These are phyloP conservation scores for Cladorrhinum sp. DNA, from an alignment of 2,329 filamentous ascomycete genomes.

Conservation along the genomic window DNA sequence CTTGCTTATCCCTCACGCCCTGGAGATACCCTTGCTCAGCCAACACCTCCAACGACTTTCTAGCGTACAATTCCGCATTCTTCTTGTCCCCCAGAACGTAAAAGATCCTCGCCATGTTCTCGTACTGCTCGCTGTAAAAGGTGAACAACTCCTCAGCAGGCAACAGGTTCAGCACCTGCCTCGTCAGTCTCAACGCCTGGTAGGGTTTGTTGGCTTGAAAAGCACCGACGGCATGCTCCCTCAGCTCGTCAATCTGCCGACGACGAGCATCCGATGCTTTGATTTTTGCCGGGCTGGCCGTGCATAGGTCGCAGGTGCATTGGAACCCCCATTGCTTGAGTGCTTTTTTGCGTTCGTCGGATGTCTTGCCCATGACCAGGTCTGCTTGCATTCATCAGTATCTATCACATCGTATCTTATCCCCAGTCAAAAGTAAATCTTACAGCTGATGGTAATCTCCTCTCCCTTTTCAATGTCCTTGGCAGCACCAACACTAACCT, in stretches of 20 bases:
- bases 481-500: constrained; percentile 23
- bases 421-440: constrained; percentile 1
- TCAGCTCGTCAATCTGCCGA: constrained; percentile 28
- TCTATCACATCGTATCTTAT: background rate
- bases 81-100: constrained; percentile 31
- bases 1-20: constrained; percentile 13
- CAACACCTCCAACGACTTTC: constrained; percentile 31
- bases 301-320: constrained; percentile 35
- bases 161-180: constrained; percentile 31
- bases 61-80: constrained; percentile 31
- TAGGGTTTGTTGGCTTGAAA: constrained; percentile 29
- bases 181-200: constrained; percentile 30
- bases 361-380: constrained; percentile 31
- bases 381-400: constrained; percentile 22
- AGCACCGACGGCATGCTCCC: constrained; percentile 28
- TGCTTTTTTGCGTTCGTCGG: constrained; percentile 27
- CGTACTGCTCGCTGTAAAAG: constrained; percentile 34
- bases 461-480: constrained; percentile 27
- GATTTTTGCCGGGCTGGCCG: constrained; percentile 25
- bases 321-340: constrained; percentile 35
- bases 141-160: constrained; percentile 31
- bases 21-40: constrained; percentile 32
- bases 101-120: constrained; percentile 35
- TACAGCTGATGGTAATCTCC: constrained; percentile 30
- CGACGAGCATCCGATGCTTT: constrained; percentile 33